Evolutionary conservation across 1,284 basidiomycete species (phyloP).

Genomic region (Irpex rosettiformis): DNA sequence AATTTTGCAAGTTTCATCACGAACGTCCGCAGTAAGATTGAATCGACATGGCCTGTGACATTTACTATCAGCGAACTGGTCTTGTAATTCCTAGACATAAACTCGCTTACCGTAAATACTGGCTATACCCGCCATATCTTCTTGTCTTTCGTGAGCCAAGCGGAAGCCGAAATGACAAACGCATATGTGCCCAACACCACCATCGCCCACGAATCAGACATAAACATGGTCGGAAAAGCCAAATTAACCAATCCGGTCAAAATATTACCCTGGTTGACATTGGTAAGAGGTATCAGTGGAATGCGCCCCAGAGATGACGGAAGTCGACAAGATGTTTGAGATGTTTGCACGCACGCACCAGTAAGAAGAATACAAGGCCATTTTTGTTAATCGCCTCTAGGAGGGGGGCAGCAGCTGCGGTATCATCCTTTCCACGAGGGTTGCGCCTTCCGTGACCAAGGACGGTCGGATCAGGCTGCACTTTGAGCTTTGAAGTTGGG

Average conservation of each 20-base stretch:
- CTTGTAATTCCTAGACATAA: too few species aligned
- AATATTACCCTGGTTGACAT: slow-evolving; percentile 72
- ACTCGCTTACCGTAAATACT: neutral
- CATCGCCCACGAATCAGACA: slow-evolving; percentile 55
- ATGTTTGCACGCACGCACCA: slow-evolving; percentile 47
- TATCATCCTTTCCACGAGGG: slow-evolving; percentile 4
- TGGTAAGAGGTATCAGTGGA: neutral
- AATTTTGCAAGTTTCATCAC: neutral
- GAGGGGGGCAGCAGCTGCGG: slow-evolving; percentile 48
- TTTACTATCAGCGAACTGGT: neutral
- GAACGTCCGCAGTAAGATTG: neutral
- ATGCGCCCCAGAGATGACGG: neutral
- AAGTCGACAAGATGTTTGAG: neutral
- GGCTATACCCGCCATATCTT: slow-evolving; percentile 31
- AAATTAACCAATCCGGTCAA: slow-evolving; percentile 87
- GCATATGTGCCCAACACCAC: slow-evolving; percentile 65
- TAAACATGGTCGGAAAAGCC: slow-evolving; percentile 81
- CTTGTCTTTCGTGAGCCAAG: slow-evolving; percentile 47
- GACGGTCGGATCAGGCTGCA: slow-evolving; percentile 24
- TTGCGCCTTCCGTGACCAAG: slow-evolving; percentile 13
- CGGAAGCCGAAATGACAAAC: slow-evolving; percentile 52
- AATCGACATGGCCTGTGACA: neutral
- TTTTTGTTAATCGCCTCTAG: slow-evolving; percentile 84
- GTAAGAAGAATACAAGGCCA: slow-evolving; percentile 75
- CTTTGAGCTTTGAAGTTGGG: slow-evolving; percentile 38